phyloP scores from a whole-genome alignment of 345 rosid genomes.

The Sisymbrium irio region DNA sequence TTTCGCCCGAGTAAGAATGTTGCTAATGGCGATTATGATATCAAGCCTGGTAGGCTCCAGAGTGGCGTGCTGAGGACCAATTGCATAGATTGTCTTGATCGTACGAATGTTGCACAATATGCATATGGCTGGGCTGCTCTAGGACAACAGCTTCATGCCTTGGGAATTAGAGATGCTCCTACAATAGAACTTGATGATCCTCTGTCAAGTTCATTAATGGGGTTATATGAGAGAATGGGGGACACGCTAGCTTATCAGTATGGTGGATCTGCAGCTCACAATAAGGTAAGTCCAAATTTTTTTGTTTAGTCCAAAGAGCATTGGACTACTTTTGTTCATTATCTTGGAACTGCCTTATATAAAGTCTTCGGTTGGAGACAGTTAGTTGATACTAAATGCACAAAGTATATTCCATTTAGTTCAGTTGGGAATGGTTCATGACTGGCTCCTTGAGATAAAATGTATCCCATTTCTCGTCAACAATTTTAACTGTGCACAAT shows the following conservation, averaged over 20 bases:
- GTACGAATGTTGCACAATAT: conserved; percentile 98
- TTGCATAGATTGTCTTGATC: conserved; percentile 98
- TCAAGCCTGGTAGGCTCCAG: conserved; percentile 62
- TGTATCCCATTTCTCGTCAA: neutral
- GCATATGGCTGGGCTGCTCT: conserved; percentile 96
- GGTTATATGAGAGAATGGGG: conserved; percentile 88
- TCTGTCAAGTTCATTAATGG: conserved; percentile 84
- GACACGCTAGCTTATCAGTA: conserved; percentile 92
- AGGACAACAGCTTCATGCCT: conserved; percentile 82
- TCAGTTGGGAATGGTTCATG: neutral
- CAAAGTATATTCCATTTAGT: neutral
- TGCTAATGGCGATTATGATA: conserved; percentile 50
- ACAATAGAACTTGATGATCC: conserved; percentile 78
- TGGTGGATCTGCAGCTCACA: conserved; percentile 98
- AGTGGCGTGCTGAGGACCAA: conserved; percentile 93
- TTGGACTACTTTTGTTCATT: neutral
- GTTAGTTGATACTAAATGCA: neutral
- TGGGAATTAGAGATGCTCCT: conserved; percentile 61
- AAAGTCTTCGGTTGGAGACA: conserved; percentile 1
- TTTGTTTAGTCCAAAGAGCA: neutral
- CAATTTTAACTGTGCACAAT: neutral
- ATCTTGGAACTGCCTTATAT: conserved; percentile 1
- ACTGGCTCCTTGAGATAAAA: neutral
- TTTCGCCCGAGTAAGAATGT: conserved; percentile 38
- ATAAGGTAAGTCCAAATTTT: conserved; percentile 58